These are phyloP conservation scores for Avena sativa DNA, from an alignment of 176 grass and related monocot genomes.

Conservation along the genomic window DNA sequence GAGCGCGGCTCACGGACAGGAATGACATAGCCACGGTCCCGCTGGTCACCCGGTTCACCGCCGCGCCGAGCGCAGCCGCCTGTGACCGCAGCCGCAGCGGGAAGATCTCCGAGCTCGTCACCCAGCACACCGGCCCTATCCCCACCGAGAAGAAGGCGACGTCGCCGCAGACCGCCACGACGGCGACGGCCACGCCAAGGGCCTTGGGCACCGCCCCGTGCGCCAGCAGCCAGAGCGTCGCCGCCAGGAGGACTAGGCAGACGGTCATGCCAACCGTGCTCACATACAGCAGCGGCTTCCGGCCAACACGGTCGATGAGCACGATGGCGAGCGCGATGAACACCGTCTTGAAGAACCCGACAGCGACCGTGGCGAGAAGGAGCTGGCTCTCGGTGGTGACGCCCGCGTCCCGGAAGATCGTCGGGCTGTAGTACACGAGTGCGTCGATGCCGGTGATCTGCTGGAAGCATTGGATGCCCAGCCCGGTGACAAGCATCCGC, in stretches of 20 bases:
- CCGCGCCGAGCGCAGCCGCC: constrained; percentile 60
- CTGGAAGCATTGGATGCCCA: constrained; percentile 74
- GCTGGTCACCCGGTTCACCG: constrained; percentile 61
- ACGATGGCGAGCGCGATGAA: constrained; percentile 73
- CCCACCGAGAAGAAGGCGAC: constrained; percentile 81
- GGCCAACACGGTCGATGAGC: constrained; percentile 64
- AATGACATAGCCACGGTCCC: constrained; percentile 76
- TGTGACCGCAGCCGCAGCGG: constrained; percentile 64
- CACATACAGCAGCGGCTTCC: constrained; percentile 63
- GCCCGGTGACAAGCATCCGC: constrained; percentile 64
- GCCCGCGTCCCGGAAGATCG: constrained; percentile 61
- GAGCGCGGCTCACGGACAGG: constrained; percentile 54
- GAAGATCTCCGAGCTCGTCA: constrained; percentile 69
- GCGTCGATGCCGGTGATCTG: constrained; percentile 76
- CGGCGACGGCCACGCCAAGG: constrained; percentile 42
- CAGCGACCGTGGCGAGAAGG: constrained; percentile 65
- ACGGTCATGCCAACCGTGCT: constrained; percentile 69
- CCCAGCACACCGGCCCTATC: constrained; percentile 69
- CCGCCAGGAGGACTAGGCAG: constrained; percentile 51
- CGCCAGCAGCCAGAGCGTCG: constrained; percentile 49
- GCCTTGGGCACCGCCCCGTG: constrained; percentile 45
- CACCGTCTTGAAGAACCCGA: constrained; percentile 63
- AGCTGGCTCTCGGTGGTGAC: constrained; percentile 70
- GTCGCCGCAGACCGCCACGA: constrained; percentile 64
- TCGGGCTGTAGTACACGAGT: constrained; percentile 73